These are phyloP conservation scores for Leucogyrophana mollusca DNA, from an alignment of 768 basidiomycete genomes.

Conservation along the genomic window DNA sequence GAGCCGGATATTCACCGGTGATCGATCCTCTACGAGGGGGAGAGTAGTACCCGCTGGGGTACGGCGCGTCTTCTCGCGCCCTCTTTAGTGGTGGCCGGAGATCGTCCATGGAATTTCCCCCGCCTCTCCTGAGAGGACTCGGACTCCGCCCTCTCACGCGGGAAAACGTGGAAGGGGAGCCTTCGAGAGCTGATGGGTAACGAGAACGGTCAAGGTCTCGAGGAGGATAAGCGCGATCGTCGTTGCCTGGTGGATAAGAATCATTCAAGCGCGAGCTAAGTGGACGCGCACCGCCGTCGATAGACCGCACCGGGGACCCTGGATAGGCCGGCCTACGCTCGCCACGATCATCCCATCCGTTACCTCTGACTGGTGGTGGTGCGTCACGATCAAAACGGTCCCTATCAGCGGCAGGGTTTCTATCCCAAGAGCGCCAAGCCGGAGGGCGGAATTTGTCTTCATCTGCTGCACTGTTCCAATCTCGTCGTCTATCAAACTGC, in stretches of 20 bases:
- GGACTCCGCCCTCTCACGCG: slow-evolving; percentile 47
- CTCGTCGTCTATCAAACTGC: slow-evolving; percentile 28
- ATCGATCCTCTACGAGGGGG: slow-evolving; percentile 23
- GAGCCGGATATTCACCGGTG: slow-evolving; percentile 19
- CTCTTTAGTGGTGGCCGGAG: slow-evolving; percentile 46
- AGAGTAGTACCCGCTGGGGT: slow-evolving; percentile 29
- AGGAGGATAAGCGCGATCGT: slow-evolving; percentile 25
- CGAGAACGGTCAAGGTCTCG: slow-evolving; percentile 31
- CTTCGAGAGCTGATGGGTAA: slow-evolving; percentile 17
- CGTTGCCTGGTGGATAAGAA: slow-evolving; percentile 14
- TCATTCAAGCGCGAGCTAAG: slow-evolving; percentile 29
- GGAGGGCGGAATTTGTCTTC: slow-evolving; percentile 38
- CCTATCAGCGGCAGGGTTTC: slow-evolving; percentile 29
- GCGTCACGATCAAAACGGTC: slow-evolving; percentile 39
- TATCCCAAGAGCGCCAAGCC: slow-evolving; percentile 34
- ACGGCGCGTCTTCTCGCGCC: slow-evolving; percentile 40
- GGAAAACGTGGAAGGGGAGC: slow-evolving; percentile 29
- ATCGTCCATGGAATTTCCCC: slow-evolving; percentile 32
- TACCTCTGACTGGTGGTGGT: slow-evolving; percentile 24
- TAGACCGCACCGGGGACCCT: slow-evolving; percentile 15
- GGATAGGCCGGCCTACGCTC: slow-evolving; percentile 33
- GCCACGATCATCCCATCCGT: slow-evolving; percentile 41
- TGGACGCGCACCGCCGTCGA: slow-evolving; percentile 16
- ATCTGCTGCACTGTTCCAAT: slow-evolving; percentile 33
- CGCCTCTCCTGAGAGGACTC: slow-evolving; percentile 36